phyloP scores from a whole-genome alignment of 2,329 filamentous ascomycete species.

The Thielaviopsis populi region DNA sequence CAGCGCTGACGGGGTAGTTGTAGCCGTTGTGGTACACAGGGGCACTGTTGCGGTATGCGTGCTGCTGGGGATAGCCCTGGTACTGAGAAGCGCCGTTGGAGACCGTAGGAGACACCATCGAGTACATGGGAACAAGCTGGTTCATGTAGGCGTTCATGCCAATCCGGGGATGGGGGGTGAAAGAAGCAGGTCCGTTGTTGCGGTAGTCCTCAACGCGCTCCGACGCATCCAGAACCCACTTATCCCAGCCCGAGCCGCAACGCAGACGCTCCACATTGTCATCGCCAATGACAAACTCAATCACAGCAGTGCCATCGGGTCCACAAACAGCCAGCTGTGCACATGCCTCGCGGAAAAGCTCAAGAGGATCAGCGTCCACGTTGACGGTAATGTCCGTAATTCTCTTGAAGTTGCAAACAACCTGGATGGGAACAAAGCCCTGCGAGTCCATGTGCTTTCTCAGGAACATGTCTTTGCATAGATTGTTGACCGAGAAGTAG shows the following conservation, averaged over 20 bases:
- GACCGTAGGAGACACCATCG: constrained; percentile 7
- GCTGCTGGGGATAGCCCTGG: constrained; percentile 21
- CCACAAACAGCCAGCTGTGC: constrained; percentile 52
- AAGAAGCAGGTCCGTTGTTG: constrained; percentile 47
- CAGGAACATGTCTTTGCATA: constrained; percentile 83
- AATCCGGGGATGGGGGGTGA: constrained; percentile 21
- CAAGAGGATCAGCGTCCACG: constrained; percentile 15
- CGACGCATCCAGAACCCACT: constrained; percentile 58
- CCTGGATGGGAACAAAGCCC: constrained; percentile 68
- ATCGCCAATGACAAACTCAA: constrained; percentile 60
- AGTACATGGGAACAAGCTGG: constrained; percentile 16
- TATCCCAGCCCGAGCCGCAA: constrained; percentile 58
- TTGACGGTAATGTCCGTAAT: constrained; percentile 47
- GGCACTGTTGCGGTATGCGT: constrained; percentile 20
- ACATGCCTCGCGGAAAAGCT: constrained; percentile 24
- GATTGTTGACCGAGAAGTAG: constrained; percentile 92
- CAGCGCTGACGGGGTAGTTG: constrained; percentile 3
- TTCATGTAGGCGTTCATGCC: constrained; percentile 18
- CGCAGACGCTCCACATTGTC: constrained; percentile 70
- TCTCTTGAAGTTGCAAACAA: constrained; percentile 77
- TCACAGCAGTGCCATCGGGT: constrained; percentile 44
- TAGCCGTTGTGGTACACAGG: constrained; percentile 21
- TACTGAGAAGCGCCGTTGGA: constrained; percentile 12
- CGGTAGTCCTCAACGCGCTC: constrained; percentile 60
- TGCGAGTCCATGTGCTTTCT: constrained; percentile 89